A percentile compares a stretch with the other conserved stretches of the same genome.
Conservation (phyloP, 805 yeast species). For the Cyberlindnera lachancei region DNA sequence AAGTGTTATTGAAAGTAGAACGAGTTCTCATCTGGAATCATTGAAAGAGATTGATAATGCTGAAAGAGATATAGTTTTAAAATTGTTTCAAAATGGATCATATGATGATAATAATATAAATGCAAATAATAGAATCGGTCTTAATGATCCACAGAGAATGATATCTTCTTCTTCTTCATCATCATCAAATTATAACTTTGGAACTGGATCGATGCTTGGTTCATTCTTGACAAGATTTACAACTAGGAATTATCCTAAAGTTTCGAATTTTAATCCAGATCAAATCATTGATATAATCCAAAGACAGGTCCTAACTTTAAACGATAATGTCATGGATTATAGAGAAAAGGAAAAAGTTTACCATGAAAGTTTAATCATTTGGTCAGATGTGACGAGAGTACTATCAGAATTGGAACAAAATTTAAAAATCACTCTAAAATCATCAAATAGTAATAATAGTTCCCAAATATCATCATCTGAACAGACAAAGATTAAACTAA, state of each 20-base stretch:
- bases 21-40: constrained; percentile 35
- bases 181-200: not conserved
- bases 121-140: constrained; percentile 22
- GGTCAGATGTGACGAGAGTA: constrained; percentile 15
- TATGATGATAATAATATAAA: too few relatives aligned
- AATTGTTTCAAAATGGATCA: too few relatives aligned
- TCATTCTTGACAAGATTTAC: constrained; percentile 12
- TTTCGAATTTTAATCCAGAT: constrained; percentile 2
- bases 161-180: too few relatives aligned
- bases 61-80: constrained; percentile 30
- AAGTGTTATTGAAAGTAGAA: constrained; percentile 40
- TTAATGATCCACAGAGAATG: constrained; percentile 4
- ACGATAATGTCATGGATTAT: constrained; percentile 10
- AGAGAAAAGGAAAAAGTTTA: constrained; percentile 7
- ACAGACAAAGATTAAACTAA: constrained; percentile 10
- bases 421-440: constrained; percentile 12
- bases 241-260: constrained; percentile 6
- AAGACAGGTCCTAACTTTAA: constrained; percentile 15
- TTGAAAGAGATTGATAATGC: constrained; percentile 31
- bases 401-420: constrained; percentile 15
- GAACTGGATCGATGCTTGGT: constrained; percentile 6
- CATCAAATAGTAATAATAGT: constrained; percentile 3
- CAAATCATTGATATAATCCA: constrained; percentile 14
- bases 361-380: constrained; percentile 14
- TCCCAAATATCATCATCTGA: too few relatives aligned